Evolutionary conservation across 2,329 filamentous ascomycete genomes (phyloP).

Genomic region (Cercospora sesami): DNA sequence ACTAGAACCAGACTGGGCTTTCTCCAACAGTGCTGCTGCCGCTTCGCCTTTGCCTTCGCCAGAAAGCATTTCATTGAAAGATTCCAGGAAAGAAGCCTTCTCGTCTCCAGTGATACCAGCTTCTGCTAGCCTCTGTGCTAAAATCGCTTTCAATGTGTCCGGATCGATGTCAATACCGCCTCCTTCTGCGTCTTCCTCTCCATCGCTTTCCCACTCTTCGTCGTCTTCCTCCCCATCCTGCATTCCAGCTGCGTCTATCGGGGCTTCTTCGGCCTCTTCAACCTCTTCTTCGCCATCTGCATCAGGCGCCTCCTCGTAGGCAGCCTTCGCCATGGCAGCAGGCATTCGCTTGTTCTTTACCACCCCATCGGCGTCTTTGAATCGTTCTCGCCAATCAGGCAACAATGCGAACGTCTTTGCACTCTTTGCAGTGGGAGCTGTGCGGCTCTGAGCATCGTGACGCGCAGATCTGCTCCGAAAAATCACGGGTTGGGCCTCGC

Average conservation of each 20-base stretch:
- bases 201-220: constrained; percentile 29
- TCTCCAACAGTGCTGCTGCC: constrained; percentile 42
- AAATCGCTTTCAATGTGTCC: constrained; percentile 40
- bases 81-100: constrained; percentile 45
- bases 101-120: constrained; percentile 44
- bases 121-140: constrained; percentile 35
- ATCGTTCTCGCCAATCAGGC: constrained; percentile 48
- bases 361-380: constrained; percentile 33
- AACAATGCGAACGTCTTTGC: constrained; percentile 44
- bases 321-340: constrained; percentile 35
- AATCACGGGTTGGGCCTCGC: constrained; percentile 32
- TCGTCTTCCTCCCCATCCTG: constrained; percentile 22
- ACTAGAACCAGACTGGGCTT: constrained; percentile 1
- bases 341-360: constrained; percentile 32
- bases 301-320: constrained; percentile 27
- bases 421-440: constrained; percentile 29
- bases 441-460: not conserved
- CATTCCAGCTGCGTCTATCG: constrained; percentile 18
- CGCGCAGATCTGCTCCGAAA: constrained; percentile 30
- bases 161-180: constrained; percentile 39
- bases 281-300: constrained; percentile 8
- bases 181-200: constrained; percentile 24
- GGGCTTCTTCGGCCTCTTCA: constrained; percentile 28
- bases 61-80: constrained; percentile 48
- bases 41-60: constrained; percentile 45